These are phyloP conservation scores for Trapa bicornis DNA, from an alignment of 345 rosid species.

Conservation along the genomic window DNA sequence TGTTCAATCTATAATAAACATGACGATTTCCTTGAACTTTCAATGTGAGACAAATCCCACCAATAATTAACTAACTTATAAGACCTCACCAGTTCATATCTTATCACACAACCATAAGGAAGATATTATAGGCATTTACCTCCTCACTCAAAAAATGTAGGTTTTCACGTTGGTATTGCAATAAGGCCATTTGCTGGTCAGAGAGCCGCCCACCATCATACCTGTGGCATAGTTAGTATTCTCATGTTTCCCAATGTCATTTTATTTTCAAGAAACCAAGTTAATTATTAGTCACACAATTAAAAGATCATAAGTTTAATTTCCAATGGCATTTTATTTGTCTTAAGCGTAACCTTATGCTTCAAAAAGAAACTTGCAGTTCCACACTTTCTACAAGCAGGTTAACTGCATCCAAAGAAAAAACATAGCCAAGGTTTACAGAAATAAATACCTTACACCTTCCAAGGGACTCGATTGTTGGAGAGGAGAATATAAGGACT, in stretches of 20 bases:
- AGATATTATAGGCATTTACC: slow-evolving; percentile 24
- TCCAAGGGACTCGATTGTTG: slow-evolving; percentile 89
- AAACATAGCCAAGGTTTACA: not conserved
- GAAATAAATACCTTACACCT: slow-evolving; percentile 51
- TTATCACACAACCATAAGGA: not conserved
- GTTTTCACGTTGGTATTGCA: slow-evolving; percentile 95
- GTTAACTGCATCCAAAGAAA: not conserved
- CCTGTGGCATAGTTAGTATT: slow-evolving; percentile 21
- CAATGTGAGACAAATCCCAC: too few relatives aligned
- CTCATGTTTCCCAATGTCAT: not conserved
- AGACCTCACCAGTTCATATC: not conserved
- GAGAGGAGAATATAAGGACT: slow-evolving; percentile 88
- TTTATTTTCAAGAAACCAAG: not conserved
- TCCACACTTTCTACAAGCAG: not conserved
- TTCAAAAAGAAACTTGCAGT: not conserved
- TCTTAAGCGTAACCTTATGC: not conserved
- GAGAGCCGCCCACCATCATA: slow-evolving; percentile 78
- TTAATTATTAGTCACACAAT: not conserved
- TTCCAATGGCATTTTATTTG: not conserved
- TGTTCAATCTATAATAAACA: too few relatives aligned
- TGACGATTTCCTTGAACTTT: too few relatives aligned
- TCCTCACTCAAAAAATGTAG: slow-evolving; percentile 92
- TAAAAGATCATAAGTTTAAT: not conserved
- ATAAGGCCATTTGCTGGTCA: slow-evolving; percentile 91
- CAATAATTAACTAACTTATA: not conserved